These are phyloP conservation scores for Hortaea werneckii DNA, from an alignment of 2,329 filamentous ascomycete genomes.

Conservation along the genomic window DNA sequence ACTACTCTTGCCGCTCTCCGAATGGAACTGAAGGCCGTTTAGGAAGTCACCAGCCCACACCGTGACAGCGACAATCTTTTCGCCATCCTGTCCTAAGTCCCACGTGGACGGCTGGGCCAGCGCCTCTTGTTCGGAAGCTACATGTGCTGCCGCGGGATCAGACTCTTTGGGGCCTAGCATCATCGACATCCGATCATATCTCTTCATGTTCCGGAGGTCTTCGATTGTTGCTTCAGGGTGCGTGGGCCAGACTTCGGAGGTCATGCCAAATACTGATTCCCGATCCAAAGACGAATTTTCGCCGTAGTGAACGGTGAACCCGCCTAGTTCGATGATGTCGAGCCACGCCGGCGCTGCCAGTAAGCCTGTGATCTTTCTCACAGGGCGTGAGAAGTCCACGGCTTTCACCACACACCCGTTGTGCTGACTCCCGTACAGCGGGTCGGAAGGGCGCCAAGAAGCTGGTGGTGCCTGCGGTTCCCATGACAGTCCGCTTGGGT, in stretches of 20 bases:
- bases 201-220: neutral
- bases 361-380: neutral
- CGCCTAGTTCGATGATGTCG: constrained; percentile 1
- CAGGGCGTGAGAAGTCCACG: neutral
- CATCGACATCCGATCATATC: neutral
- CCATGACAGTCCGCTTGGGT: neutral
- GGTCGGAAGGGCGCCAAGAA: neutral
- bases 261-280: neutral
- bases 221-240: neutral
- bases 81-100: neutral
- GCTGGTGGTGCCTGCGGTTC: neutral
- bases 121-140: neutral
- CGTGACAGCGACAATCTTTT: neutral
- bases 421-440: neutral
- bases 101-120: neutral
- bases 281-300: neutral
- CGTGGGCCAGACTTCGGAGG: neutral
- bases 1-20: neutral
- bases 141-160: neutral
- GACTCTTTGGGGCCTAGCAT: neutral
- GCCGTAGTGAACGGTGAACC: neutral
- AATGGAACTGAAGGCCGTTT: constrained; percentile 1
- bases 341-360: neutral
- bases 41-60: constrained; percentile 1
- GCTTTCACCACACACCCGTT: neutral